Evolutionary conservation across 73 alveolate species (phyloP), one percentile per base, ranked within the genome.

Genomic region (Diophrys appendiculata): DNA sequence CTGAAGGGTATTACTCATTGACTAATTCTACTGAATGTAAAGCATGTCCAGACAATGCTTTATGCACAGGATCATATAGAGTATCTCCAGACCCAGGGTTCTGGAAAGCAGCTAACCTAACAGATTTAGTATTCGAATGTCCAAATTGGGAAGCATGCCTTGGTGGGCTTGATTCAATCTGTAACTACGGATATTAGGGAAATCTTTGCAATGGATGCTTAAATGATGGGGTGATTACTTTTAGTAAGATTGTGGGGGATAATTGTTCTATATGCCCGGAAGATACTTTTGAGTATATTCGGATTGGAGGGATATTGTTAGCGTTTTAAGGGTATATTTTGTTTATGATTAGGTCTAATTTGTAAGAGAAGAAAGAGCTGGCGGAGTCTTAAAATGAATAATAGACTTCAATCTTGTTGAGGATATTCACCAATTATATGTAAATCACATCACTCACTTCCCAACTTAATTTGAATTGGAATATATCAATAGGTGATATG

Each of bases 131-230:
- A 31, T 1, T 81, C 22, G 53, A 72, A 43, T 83, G 92, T 34
- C 83, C 83, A 14, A 13, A 69, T 31, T 69, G 27, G 31, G 78
- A 68, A 0, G 78, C 88, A 0, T 83, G 92, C 67, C 64, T 77
- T 0, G 88, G 87, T 0, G 77, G 78, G 18, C 43, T 30, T 43
- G 29, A 69, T 14, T 2, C 80, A 2, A 29, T 60, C 1, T 90
- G 96, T 69, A 33, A 68, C 23, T 74, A 35, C 18, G 93, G 92
- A 2, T 90, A 90, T 75, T 74, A 74, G 18, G 91, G 91, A 0
- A 86, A 83, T 43, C 31, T 86, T 65, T 90, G 96, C 70, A 65
- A 81, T 52, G 68, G 84, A 22, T 90, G 96, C 52, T 55, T 77
- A 0, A 69, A 29, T 0, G 29, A 24, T 29, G 80, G 76, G 8